phyloP scores from a whole-genome alignment of 306 rosid genomes.

The Sechiopsis laciniata region DNA sequence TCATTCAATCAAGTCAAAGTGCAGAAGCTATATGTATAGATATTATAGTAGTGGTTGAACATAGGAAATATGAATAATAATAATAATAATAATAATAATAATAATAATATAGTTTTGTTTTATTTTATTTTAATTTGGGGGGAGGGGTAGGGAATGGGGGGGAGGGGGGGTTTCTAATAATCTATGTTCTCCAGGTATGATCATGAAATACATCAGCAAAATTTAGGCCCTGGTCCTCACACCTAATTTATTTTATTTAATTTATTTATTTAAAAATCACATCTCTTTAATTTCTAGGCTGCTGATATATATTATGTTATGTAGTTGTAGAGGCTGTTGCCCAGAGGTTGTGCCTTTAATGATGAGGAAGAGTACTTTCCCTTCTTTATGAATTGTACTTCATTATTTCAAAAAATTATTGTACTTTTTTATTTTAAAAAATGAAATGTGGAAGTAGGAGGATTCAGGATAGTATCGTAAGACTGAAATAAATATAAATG shows the following conservation, averaged over 20 bases:
- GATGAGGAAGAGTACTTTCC: background rate
- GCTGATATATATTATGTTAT: background rate
- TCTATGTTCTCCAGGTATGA: constrained; percentile 20
- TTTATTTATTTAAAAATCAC: background rate
- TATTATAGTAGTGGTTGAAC: background rate
- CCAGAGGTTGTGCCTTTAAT: background rate
- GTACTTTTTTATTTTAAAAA: too few relatives aligned
- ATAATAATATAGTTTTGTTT: background rate
- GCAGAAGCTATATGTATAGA: constrained; percentile 6
- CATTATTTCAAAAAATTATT: background rate
- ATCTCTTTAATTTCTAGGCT: background rate
- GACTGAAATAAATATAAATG: too few relatives aligned
- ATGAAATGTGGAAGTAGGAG: too few relatives aligned
- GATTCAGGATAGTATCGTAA: too few relatives aligned
- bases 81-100: too few relatives aligned
- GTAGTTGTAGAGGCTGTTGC: background rate
- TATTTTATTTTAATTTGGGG: background rate
- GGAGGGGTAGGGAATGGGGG: background rate
- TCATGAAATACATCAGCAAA: constrained; percentile 13
- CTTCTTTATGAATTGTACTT: background rate
- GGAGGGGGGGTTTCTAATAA: background rate
- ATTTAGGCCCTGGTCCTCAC: background rate
- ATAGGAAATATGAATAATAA: background rate
- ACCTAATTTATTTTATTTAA: too few relatives aligned
- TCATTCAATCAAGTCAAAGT: background rate